These are phyloP conservation scores for Phlebopus sp. DNA, from an alignment of 1,284 basidiomycete species.

Conservation along the genomic window DNA sequence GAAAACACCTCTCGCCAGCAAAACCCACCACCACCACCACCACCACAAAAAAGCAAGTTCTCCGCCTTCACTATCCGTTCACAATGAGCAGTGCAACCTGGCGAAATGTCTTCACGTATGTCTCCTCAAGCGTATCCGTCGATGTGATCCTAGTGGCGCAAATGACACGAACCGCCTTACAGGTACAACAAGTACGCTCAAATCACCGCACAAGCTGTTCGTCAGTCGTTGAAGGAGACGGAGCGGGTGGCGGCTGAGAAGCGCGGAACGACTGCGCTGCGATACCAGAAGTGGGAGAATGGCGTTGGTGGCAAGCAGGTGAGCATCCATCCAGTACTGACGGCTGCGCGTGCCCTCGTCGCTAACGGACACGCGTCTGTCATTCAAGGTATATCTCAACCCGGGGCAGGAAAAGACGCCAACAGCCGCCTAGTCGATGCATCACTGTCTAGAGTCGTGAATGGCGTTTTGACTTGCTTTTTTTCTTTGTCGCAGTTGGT, in stretches of 20 bases:
- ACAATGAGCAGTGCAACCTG: slow-evolving; percentile 70
- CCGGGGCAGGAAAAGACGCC: slow-evolving; percentile 37
- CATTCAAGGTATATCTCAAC: slow-evolving; percentile 39
- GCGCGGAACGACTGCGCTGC: slow-evolving; percentile 69
- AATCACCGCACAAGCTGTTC: slow-evolving; percentile 84
- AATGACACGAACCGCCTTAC: slow-evolving; percentile 1
- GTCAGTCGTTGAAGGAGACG: slow-evolving; percentile 79
- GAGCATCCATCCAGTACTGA: slow-evolving; percentile 21
- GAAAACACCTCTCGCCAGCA: slow-evolving; percentile 21
- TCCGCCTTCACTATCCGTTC: slow-evolving; percentile 32
- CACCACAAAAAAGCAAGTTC: slow-evolving; percentile 9
- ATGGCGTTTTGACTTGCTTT: no score
- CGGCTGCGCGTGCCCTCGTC: no score
- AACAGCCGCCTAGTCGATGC: slow-evolving; percentile 29
- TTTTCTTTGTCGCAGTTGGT: no score
- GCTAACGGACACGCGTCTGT: neutral
- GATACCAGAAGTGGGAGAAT: slow-evolving; percentile 85
- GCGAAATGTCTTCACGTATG: slow-evolving; percentile 75
- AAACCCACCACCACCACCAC: slow-evolving; percentile 7
- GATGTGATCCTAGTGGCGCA: neutral
- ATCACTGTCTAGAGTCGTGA: neutral
- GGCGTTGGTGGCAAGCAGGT: slow-evolving; percentile 79
- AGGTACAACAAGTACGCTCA: slow-evolving; percentile 95
- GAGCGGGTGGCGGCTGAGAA: slow-evolving; percentile 82
- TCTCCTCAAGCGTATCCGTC: neutral